Conservation (phyloP, 495 filamentous ascomycete genomes). For the Penicillium desertorum region DNA sequence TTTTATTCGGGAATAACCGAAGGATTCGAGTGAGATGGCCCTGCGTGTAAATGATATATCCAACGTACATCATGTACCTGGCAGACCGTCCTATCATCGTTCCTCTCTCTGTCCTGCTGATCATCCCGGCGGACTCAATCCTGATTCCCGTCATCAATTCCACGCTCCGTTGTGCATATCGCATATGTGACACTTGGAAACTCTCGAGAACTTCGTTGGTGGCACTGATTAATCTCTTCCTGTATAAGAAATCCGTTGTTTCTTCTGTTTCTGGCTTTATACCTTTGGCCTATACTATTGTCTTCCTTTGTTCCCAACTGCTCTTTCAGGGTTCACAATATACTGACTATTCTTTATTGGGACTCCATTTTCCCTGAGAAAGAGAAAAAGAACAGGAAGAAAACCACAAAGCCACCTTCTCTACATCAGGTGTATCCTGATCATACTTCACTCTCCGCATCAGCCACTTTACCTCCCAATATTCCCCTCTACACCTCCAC, state of each 20-base stretch:
- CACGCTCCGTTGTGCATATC: constrained; percentile 6
- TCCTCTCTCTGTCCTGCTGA: constrained; percentile 11
- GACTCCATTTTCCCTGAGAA: background rate
- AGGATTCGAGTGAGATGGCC: constrained; percentile 11
- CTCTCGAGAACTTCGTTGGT: constrained; percentile 2
- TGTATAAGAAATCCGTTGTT: constrained; percentile 24
- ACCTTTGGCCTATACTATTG: constrained; percentile 23
- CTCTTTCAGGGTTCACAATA: constrained; percentile 14
- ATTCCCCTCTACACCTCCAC: background rate
- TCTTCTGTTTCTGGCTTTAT: constrained; percentile 19
- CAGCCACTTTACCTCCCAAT: constrained; percentile 3
- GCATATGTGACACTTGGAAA: constrained; percentile 22
- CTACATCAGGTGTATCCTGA: background rate
- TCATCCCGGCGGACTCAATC: constrained; percentile 11
- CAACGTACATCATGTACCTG: constrained; percentile 3
- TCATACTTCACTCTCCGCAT: background rate
- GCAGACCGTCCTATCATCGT: constrained; percentile 1
- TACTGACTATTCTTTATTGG: background rate
- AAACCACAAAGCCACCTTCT: constrained; percentile 1
- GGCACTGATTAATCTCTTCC: background rate
- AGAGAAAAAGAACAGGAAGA: background rate
- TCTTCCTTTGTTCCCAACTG: constrained; percentile 16
- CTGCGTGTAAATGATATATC: constrained; percentile 11
- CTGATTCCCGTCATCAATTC: constrained; percentile 6
- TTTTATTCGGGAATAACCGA: constrained; percentile 20